These are phyloP conservation scores for Hansfordia pulvinata DNA, from an alignment of 2,329 filamentous ascomycete genomes.

Conservation along the genomic window DNA sequence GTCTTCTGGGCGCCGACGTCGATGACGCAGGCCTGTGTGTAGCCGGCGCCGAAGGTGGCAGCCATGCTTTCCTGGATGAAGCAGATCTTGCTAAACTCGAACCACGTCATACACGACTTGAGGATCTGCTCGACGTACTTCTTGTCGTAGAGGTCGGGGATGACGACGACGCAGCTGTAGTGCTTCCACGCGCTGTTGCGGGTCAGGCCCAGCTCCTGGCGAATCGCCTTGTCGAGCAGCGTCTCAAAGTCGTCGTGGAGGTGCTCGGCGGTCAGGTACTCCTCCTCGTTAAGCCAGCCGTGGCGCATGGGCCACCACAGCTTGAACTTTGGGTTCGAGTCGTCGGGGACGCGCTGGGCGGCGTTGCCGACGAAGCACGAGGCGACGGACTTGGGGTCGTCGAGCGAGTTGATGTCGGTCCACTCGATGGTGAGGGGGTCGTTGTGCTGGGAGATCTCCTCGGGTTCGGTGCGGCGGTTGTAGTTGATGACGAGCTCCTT, in stretches of 20 bases:
- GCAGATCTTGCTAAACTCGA: conserved; percentile 78
- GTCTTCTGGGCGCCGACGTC: conserved; percentile 97
- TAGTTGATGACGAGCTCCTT: conserved; percentile 93
- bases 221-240: conserved; percentile 75
- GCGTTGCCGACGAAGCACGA: conserved; percentile 68
- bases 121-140: conserved; percentile 76
- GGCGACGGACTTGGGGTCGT: conserved; percentile 47
- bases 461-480: conserved; percentile 72
- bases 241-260: conserved; percentile 79
- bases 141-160: conserved; percentile 94
- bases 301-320: conserved; percentile 83
- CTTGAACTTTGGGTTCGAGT: conserved; percentile 79
- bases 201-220: conserved; percentile 66
- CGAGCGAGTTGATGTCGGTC: conserved; percentile 63
- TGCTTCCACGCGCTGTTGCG: conserved; percentile 72
- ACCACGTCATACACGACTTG: conserved; percentile 75
- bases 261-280: conserved; percentile 68
- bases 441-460: conserved; percentile 87
- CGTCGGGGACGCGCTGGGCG: conserved; percentile 77
- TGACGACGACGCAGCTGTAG: conserved; percentile 94
- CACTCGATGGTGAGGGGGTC: conserved; percentile 89
- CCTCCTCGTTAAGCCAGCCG: conserved; percentile 81
- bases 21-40: conserved; percentile 86
- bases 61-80: conserved; percentile 96
- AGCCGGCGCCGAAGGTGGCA: conserved; percentile 88